Evolutionary conservation across 2,329 filamentous ascomycete genomes (phyloP).

Genomic region (Penicillium expansum): DNA sequence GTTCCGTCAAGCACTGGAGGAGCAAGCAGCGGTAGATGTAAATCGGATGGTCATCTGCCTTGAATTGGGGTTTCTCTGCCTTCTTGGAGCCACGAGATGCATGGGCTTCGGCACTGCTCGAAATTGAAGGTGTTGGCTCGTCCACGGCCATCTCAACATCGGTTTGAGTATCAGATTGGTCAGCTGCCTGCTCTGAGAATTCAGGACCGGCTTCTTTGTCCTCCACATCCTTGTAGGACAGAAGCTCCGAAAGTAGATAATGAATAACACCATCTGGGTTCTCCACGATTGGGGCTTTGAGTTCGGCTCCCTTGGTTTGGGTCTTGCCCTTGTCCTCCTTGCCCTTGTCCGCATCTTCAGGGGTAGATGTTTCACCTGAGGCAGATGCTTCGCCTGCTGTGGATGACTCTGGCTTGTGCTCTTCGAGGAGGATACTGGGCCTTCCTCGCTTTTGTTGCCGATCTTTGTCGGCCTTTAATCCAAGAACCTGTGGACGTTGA

Average conservation of each 20-base stretch:
- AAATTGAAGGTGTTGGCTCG: slow-evolving; percentile 35
- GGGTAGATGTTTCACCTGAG: slow-evolving; percentile 17
- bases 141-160: slow-evolving; percentile 54
- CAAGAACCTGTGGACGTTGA: slow-evolving; percentile 52
- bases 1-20: slow-evolving; percentile 84
- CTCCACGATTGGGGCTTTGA: slow-evolving; percentile 81
- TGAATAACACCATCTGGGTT: slow-evolving; percentile 94
- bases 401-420: slow-evolving; percentile 31
- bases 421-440: slow-evolving; percentile 20
- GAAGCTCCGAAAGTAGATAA: slow-evolving; percentile 85
- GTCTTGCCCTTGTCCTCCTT: slow-evolving; percentile 33
- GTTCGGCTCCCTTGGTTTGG: slow-evolving; percentile 59
- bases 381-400: slow-evolving; percentile 25
- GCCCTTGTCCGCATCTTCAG: slow-evolving; percentile 15
- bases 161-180: slow-evolving; percentile 33
- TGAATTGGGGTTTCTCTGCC: slow-evolving; percentile 71
- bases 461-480: slow-evolving; percentile 51
- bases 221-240: slow-evolving; percentile 89
- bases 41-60: slow-evolving; percentile 87
- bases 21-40: slow-evolving; percentile 97
- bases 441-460: slow-evolving; percentile 21
- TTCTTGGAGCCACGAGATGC: slow-evolving; percentile 54
- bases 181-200: slow-evolving; percentile 26
- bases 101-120: slow-evolving; percentile 29
- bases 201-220: slow-evolving; percentile 64